Percentiles rank a stretch among this genome's conserved stretches.
Evolutionary conservation across 2,329 filamentous ascomycete species (phyloP).

Genomic region (Verticillium klebahnii): DNA sequence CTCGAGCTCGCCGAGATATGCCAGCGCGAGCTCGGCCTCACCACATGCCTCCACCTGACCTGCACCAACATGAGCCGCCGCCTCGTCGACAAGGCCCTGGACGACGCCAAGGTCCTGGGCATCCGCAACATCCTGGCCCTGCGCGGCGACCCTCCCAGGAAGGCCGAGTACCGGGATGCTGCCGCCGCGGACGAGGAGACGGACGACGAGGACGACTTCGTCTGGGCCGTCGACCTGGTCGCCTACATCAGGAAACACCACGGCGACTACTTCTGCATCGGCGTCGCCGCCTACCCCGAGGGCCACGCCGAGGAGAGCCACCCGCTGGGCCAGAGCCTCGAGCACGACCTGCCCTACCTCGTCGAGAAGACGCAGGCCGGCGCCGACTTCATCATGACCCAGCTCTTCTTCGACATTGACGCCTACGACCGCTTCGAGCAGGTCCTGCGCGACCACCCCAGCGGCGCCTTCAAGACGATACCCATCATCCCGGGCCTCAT

Average conservation of each 20-base stretch:
- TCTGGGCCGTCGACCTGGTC: conserved; percentile 85
- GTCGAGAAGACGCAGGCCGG: conserved; percentile 88
- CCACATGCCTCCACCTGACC: conserved; percentile 92
- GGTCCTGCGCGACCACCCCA: conserved; percentile 72
- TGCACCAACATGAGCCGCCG: conserved; percentile 95
- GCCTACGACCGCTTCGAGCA: conserved; percentile 79
- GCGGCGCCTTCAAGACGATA: conserved; percentile 78
- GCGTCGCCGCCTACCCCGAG: conserved; percentile 92
- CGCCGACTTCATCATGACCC: conserved; percentile 97
- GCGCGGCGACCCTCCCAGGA: conserved; percentile 83
- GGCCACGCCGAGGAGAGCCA: conserved; percentile 90
- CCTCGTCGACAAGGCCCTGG: conserved; percentile 81
- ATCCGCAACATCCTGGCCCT: conserved; percentile 92
- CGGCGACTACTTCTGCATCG: conserved; percentile 93
- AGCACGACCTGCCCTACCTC: conserved; percentile 82
- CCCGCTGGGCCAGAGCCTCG: conserved; percentile 62
- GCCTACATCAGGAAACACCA: conserved; percentile 80
- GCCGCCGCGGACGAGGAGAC: conserved; percentile 51
- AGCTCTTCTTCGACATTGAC: conserved; percentile 88
- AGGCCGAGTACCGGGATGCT: conserved; percentile 77
- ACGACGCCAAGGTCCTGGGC: conserved; percentile 84
- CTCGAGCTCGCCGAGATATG: conserved; percentile 93
- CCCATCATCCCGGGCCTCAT: conserved; percentile 93
- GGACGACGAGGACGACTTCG: conserved; percentile 71
- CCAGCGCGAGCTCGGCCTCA: conserved; percentile 85